Evolutionary conservation across 306 rosid species (phyloP).

Genomic region (Argentina anserina): DNA sequence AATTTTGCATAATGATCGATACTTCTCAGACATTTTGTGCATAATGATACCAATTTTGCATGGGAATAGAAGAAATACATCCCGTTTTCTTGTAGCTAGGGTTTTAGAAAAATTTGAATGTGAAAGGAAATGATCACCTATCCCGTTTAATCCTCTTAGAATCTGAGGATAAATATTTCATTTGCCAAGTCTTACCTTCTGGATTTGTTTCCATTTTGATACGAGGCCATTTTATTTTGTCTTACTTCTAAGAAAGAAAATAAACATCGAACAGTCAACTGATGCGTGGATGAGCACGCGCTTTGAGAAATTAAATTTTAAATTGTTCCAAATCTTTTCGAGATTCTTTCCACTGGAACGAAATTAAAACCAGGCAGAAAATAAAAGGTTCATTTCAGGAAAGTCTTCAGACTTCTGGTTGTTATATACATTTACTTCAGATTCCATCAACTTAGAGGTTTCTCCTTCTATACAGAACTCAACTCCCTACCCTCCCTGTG

Average conservation of each 20-base stretch:
- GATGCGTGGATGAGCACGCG: background rate
- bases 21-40: background rate
- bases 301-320: background rate
- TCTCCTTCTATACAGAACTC: background rate
- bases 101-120: too few species aligned
- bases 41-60: too few species aligned
- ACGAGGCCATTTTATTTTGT: background rate
- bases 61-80: too few species aligned
- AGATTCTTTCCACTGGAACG: background rate
- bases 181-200: too few species aligned
- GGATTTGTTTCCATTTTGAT: background rate
- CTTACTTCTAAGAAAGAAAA: background rate
- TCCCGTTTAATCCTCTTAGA: background rate
- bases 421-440: conserved; percentile 1
- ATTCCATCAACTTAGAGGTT: conserved; percentile 26
- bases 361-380: background rate
- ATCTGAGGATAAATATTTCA: conserved; percentile 5
- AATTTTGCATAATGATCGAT: background rate
- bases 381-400: conserved; percentile 13
- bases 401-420: conserved; percentile 7
- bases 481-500: background rate
- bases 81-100: too few species aligned
- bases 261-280: background rate
- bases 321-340: background rate
- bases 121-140: background rate